These are phyloP conservation scores for Lecanicillium sp. DNA, from an alignment of 2,329 filamentous ascomycete species.

Conservation along the genomic window DNA sequence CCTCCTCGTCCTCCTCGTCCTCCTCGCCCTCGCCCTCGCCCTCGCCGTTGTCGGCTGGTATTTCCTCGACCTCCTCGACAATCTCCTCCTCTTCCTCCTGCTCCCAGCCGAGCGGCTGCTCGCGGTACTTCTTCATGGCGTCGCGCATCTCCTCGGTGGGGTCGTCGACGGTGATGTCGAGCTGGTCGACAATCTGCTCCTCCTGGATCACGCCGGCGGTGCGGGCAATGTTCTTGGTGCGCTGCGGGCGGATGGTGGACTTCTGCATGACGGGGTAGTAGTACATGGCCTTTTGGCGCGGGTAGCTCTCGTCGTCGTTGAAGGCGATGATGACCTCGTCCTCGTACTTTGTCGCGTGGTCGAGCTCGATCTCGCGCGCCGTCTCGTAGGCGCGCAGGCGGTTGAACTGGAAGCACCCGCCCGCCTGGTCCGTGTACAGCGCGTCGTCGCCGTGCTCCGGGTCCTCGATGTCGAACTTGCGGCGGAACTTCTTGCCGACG, in stretches of 20 bases:
- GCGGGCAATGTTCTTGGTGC: conserved; percentile 57
- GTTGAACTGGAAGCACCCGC: conserved; percentile 53
- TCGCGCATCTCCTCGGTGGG: conserved; percentile 47
- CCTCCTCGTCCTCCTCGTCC: conserved; percentile 25
- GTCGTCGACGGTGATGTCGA: conserved; percentile 50
- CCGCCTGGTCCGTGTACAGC: conserved; percentile 48
- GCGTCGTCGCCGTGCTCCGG: conserved; percentile 46
- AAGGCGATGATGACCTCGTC: conserved; percentile 57
- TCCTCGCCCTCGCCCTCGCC: conserved; percentile 21
- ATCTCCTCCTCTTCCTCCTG: conserved; percentile 33
- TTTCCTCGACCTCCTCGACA: conserved; percentile 21
- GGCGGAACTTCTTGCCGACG: conserved; percentile 50
- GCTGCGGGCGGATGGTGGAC: conserved; percentile 55
- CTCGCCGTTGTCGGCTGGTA: conserved; percentile 18
- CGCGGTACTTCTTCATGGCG: conserved; percentile 48
- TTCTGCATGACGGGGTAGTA: conserved; percentile 66
- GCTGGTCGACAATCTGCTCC: conserved; percentile 48
- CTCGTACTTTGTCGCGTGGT: conserved; percentile 54
- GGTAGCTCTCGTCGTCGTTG: conserved; percentile 46
- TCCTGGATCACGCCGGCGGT: conserved; percentile 42
- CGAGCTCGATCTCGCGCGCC: conserved; percentile 49
- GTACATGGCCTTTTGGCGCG: conserved; percentile 53
- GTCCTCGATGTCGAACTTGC: conserved; percentile 54
- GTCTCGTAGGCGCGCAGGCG: conserved; percentile 61
- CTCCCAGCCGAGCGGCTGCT: conserved; percentile 45